phyloP scores from a whole-genome alignment of 1,139 yeast species.

The Yamadazyma conglobata region DNA sequence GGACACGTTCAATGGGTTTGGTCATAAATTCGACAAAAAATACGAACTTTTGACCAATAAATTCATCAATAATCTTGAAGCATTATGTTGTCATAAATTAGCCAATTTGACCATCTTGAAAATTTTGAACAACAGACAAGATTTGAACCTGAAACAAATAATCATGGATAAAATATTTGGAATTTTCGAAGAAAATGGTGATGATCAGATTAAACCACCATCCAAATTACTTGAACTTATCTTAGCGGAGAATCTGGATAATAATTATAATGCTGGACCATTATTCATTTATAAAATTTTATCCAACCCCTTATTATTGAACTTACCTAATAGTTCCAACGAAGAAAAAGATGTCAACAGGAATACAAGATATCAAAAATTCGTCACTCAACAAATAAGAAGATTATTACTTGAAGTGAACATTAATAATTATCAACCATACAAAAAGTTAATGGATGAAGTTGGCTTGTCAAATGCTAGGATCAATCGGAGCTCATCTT shows the following conservation, averaged over 20 bases:
- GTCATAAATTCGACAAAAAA: conserved; percentile 39
- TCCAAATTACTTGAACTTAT: conserved; percentile 41
- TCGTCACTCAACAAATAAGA: conserved; percentile 58
- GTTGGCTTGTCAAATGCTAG: conserved; percentile 62
- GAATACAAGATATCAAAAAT: conserved; percentile 50
- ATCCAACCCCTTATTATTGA: conserved; percentile 55
- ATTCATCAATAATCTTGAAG: conserved; percentile 59
- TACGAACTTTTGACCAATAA: conserved; percentile 41
- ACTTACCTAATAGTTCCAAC: conserved; percentile 27
- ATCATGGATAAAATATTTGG: conserved; percentile 70
- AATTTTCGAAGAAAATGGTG: conserved; percentile 26
- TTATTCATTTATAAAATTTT: conserved; percentile 78
- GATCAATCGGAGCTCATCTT: conserved; percentile 27
- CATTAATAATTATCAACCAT: conserved; percentile 60
- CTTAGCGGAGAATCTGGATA: conserved; percentile 48
- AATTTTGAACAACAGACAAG: conserved; percentile 67
- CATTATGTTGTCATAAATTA: conserved; percentile 76
- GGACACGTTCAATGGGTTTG: conserved; percentile 73
- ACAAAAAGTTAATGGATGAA: conserved; percentile 87
- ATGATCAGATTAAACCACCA: conserved; percentile 21
- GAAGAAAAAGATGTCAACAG: conserved; percentile 16
- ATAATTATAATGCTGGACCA: conserved; percentile 68
- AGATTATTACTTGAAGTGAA: conserved; percentile 57
- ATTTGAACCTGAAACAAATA: conserved; percentile 55
- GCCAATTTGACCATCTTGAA: conserved; percentile 84